A percentile compares a stretch with the other conserved stretches of the same genome.
phyloP scores from a whole-genome alignment of 1,139 yeast species.

The Sporopachydermia cereana region DNA sequence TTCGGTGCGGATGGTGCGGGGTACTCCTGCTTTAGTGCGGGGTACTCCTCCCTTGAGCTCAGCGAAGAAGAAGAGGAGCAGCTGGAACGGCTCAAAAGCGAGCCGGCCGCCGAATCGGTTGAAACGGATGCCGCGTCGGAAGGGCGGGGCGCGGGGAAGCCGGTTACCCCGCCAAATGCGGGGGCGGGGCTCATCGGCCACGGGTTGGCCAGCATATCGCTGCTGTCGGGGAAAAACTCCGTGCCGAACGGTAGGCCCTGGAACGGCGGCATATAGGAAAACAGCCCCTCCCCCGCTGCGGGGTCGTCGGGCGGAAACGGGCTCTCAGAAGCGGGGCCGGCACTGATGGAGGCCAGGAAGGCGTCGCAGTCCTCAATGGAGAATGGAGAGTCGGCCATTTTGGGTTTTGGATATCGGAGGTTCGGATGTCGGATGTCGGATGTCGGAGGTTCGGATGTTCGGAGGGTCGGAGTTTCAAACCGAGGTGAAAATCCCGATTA shows the following conservation, averaged over 20 bases:
- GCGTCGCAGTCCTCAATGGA: conserved; percentile 18
- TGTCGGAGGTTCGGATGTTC: too few species aligned
- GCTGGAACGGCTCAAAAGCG: background rate
- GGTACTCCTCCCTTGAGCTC: background rate
- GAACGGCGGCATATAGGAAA: background rate
- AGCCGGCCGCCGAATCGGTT: background rate
- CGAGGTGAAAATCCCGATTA: too few species aligned
- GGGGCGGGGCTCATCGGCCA: too few species aligned
- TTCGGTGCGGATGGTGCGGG: background rate
- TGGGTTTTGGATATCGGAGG: too few species aligned
- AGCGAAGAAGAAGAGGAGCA: background rate
- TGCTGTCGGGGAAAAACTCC: background rate
- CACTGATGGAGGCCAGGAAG: conserved; percentile 15
- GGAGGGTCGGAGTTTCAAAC: too few species aligned
- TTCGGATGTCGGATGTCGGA: too few species aligned
- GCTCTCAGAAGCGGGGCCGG: background rate
- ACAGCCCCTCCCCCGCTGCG: background rate
- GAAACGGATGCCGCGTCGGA: background rate
- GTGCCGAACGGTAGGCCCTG: too few species aligned
- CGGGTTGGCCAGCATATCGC: background rate
- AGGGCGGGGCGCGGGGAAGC: background rate
- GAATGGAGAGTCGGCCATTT: conserved; percentile 10
- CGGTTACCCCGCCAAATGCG: background rate
- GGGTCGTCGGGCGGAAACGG: background rate
- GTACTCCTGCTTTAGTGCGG: background rate